Evolutionary conservation across 352 stramenopile species (phyloP).

Genomic region (Globisporangium sylvaticum): DNA sequence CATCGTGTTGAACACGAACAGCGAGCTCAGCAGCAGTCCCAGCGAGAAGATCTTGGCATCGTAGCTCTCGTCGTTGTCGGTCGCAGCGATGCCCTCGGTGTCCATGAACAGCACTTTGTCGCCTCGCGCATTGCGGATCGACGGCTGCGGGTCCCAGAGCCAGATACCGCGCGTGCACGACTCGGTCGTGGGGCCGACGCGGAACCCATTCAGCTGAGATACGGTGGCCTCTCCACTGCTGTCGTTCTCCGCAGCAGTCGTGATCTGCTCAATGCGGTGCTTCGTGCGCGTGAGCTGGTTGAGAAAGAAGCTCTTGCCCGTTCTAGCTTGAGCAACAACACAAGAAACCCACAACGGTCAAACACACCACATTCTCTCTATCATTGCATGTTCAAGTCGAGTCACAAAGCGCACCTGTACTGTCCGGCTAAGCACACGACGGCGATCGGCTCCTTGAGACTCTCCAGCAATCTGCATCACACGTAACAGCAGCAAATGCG

Average conservation of each 20-base stretch:
- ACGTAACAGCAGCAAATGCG: background rate
- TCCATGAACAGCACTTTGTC: constrained; percentile 80
- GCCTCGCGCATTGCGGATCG: constrained; percentile 50
- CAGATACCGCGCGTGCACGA: constrained; percentile 85
- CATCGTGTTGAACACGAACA: constrained; percentile 89
- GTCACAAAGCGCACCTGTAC: constrained; percentile 42
- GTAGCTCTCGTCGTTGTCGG: constrained; percentile 85
- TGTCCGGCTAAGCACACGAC: constrained; percentile 78
- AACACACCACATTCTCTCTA: background rate
- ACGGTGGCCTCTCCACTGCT: background rate
- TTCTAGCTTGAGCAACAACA: constrained; percentile 28
- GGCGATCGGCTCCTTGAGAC: constrained; percentile 61
- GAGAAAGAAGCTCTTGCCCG: constrained; percentile 87
- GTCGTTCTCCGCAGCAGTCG: background rate
- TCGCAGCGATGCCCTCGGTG: constrained; percentile 81
- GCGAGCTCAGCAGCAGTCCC: constrained; percentile 69
- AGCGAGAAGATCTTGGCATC: constrained; percentile 88
- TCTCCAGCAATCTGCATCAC: constrained; percentile 48
- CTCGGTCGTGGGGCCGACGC: constrained; percentile 78
- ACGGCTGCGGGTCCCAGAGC: constrained; percentile 66
- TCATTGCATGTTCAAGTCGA: background rate
- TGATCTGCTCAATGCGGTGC: constrained; percentile 3
- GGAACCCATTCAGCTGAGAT: constrained; percentile 34
- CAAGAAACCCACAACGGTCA: background rate
- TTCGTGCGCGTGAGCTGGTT: constrained; percentile 57